These are phyloP conservation scores for Xenoacremonium recifei DNA, from an alignment of 2,329 filamentous ascomycete genomes.

Conservation along the genomic window DNA sequence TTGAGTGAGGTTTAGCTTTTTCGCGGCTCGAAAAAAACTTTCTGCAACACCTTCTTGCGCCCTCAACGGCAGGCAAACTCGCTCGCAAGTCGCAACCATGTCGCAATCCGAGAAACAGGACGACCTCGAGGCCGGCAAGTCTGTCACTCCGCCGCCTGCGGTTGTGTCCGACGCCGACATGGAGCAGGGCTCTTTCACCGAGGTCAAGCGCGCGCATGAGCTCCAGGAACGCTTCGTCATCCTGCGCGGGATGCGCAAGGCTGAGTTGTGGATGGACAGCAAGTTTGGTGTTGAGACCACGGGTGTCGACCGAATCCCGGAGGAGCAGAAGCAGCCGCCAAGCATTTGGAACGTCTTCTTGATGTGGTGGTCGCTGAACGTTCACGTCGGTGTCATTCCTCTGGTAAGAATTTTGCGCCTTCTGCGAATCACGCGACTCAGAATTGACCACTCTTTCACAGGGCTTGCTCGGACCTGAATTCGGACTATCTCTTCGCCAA, in stretches of 20 bases:
- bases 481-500: no score
- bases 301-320: slow-evolving; percentile 8
- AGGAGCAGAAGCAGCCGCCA: slow-evolving; percentile 8
- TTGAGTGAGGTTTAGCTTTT: no score
- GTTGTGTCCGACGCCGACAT: no score
- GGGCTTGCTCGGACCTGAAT: slow-evolving; percentile 3
- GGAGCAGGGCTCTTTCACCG: not conserved
- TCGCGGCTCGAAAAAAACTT: no score
- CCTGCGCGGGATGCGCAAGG: slow-evolving; percentile 2
- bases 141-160: not conserved
- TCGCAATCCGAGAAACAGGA: slow-evolving; percentile 7
- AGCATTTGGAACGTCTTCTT: slow-evolving; percentile 8
- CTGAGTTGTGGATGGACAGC: slow-evolving; percentile 6
- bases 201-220: slow-evolving; percentile 5
- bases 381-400: slow-evolving; percentile 4
- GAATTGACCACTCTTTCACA: not conserved
- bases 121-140: slow-evolving; percentile 7
- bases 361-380: slow-evolving; percentile 7
- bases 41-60: no score
- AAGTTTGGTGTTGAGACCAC: slow-evolving; percentile 7
- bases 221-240: slow-evolving; percentile 2
- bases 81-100: not conserved
- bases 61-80: no score
- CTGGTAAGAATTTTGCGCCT: slow-evolving; percentile 7
- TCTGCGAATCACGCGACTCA: slow-evolving; percentile 4